A percentile compares a stretch with the other conserved stretches of the same genome.
Conservation (phyloP, 108 stramenopile genomes). For the Pseudonitzschia multiseries region DNA sequence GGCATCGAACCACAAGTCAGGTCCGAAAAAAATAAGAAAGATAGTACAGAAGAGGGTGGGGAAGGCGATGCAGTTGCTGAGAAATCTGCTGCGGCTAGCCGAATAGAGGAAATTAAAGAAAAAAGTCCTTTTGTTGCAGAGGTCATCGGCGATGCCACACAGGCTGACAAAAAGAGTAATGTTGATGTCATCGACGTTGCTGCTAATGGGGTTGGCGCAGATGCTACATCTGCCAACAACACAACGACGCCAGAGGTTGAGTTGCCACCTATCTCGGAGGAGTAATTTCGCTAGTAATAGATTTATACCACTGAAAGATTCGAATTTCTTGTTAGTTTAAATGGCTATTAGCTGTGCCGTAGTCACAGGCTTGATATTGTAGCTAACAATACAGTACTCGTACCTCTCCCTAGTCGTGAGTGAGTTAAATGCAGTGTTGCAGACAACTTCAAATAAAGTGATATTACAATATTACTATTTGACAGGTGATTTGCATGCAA, state of each 20-base stretch:
- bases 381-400: too few species aligned
- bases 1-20: conserved; percentile 46
- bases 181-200: conserved; percentile 2
- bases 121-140: conserved; percentile 51
- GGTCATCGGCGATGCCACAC: conserved; percentile 44
- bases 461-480: too few species aligned
- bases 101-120: conserved; percentile 36
- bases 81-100: conserved; percentile 22
- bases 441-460: too few species aligned
- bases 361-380: too few species aligned
- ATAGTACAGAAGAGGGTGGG: neutral
- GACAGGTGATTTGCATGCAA: too few species aligned
- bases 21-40: conserved; percentile 23
- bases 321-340: too few species aligned
- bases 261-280: neutral
- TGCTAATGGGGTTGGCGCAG: neutral
- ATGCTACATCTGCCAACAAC: neutral
- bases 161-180: conserved; percentile 14
- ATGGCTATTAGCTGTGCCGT: too few species aligned
- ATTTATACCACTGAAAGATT: neutral
- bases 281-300: neutral
- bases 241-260: neutral
- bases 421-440: too few species aligned
- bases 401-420: too few species aligned
- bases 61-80: conserved; percentile 32